A percentile compares a stretch with the other conserved stretches of the same genome.
Evolutionary conservation across 2,329 filamentous ascomycete genomes (phyloP).

Genomic region (Fusarium coffeatum): DNA sequence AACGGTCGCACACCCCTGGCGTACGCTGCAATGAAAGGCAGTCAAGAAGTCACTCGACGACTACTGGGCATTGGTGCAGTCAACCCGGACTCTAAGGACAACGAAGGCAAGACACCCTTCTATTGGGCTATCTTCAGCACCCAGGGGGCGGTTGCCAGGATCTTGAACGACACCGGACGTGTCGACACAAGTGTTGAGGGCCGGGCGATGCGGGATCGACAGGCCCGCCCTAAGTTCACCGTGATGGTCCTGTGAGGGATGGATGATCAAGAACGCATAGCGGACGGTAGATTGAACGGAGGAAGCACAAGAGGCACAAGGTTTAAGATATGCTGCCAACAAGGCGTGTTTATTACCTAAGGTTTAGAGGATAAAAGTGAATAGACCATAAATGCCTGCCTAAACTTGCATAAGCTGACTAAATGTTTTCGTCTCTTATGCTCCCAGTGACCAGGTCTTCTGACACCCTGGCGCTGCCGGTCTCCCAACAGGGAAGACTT

Average conservation of each 20-base stretch:
- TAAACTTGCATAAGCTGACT: too few species aligned
- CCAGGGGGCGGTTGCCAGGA: not conserved
- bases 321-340: too few species aligned
- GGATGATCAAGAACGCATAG: too few species aligned
- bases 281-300: not conserved
- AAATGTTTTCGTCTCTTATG: not conserved
- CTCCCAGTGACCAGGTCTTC: too few species aligned
- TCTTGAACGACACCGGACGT: not conserved
- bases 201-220: not conserved
- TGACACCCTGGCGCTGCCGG: too few species aligned
- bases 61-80: not conserved
- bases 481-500: too few species aligned
- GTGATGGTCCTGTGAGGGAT: not conserved
- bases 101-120: not conserved
- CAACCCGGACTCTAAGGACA: not conserved
- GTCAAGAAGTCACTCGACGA: not conserved
- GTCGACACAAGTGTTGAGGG: not conserved
- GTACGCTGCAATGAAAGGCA: not conserved
- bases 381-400: not conserved
- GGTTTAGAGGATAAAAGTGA: not conserved
- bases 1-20: not conserved
- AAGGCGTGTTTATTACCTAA: not conserved
- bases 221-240: accelerated
- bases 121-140: not conserved
- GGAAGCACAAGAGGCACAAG: not conserved